These are phyloP conservation scores for Gnetum montanum DNA, from an alignment of 75 land plant species.

Conservation along the genomic window DNA sequence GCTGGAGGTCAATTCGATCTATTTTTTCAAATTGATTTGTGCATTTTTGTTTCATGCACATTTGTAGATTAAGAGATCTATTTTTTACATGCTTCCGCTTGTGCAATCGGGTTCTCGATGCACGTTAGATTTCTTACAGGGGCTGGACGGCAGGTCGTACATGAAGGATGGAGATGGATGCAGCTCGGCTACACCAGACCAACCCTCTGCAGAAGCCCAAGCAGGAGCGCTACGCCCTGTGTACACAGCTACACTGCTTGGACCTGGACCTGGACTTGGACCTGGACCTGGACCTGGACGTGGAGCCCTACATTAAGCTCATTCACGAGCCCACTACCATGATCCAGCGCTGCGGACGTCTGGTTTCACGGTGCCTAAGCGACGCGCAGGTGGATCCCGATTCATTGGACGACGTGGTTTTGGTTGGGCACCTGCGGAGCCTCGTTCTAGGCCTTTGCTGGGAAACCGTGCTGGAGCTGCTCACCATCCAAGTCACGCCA, in stretches of 20 bases:
- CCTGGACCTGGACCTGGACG: too few relatives aligned
- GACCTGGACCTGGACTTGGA: constrained; percentile 75
- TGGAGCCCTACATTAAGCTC: too few relatives aligned
- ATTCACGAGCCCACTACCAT: too few relatives aligned
- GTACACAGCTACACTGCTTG: constrained; percentile 77
- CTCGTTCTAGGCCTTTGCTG: constrained; percentile 29
- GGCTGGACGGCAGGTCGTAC: constrained; percentile 54
- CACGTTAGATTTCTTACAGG: too few relatives aligned
- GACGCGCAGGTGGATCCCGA: constrained; percentile 43
- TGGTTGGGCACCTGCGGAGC: constrained; percentile 49
- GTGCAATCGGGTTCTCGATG: too few relatives aligned
- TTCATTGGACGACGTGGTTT: constrained; percentile 39
- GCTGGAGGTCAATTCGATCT: too few relatives aligned
- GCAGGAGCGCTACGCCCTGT: constrained; percentile 72
- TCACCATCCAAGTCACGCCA: constrained; percentile 61
- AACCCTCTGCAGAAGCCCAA: constrained; percentile 80
- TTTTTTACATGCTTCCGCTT: too few relatives aligned
- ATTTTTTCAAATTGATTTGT: too few relatives aligned
- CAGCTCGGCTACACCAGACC: constrained; percentile 43
- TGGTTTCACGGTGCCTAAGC: constrained; percentile 37
- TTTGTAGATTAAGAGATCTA: too few relatives aligned
- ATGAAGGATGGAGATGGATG: constrained; percentile 59
- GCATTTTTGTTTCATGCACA: too few relatives aligned
- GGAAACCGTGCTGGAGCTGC: constrained; percentile 43
- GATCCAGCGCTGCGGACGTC: constrained; percentile 14